phyloP scores from a whole-genome alignment of 2,329 filamentous ascomycete genomes.

The Trichoderma breve region DNA sequence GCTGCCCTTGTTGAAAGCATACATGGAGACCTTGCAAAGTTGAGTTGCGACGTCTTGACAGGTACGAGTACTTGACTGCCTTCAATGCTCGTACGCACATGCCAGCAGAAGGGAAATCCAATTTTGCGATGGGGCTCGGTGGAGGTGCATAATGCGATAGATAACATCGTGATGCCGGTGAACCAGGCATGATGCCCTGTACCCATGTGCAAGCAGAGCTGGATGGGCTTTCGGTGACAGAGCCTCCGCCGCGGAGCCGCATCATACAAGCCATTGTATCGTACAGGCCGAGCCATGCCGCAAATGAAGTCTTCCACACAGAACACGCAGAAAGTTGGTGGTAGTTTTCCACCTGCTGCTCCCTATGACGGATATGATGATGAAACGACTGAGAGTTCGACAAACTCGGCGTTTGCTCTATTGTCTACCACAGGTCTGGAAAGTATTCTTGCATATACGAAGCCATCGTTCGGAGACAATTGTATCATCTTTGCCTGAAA shows the following conservation, averaged over 20 bases:
- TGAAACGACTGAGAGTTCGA: background rate
- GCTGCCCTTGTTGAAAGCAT: constrained; percentile 8
- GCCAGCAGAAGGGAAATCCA: background rate
- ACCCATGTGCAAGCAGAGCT: background rate
- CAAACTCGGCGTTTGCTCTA: background rate
- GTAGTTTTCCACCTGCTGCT: background rate
- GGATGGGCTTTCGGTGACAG: background rate
- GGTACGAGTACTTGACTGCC: background rate
- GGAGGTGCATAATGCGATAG: constrained; percentile 3
- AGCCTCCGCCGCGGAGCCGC: constrained; percentile 2
- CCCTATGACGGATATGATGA: background rate
- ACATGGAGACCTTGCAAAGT: constrained; percentile 5
- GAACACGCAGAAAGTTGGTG: background rate
- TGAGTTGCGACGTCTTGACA: constrained; percentile 9
- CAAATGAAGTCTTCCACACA: background rate
- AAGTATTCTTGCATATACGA: background rate
- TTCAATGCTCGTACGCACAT: background rate
- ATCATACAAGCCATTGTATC: background rate
- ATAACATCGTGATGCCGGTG: constrained; percentile 1
- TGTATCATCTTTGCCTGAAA: background rate
- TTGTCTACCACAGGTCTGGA: background rate
- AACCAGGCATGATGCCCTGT: background rate
- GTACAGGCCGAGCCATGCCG: background rate
- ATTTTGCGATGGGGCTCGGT: background rate
- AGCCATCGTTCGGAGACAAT: background rate